phyloP scores from a whole-genome alignment of 208 protist genomes.

The Novymonas esmeraldas region DNA sequence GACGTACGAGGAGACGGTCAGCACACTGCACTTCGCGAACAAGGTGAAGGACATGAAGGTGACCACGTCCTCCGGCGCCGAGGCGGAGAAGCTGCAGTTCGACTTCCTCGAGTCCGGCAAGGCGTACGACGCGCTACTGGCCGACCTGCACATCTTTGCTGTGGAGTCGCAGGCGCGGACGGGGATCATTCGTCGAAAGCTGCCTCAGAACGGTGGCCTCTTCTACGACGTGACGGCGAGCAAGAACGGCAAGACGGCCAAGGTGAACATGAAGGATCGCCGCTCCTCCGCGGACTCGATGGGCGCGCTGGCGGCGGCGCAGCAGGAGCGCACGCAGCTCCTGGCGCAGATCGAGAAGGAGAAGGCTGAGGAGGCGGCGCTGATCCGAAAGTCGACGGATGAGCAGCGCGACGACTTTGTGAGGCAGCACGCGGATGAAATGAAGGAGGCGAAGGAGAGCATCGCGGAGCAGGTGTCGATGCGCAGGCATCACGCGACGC shows the following conservation, averaged over 20 bases:
- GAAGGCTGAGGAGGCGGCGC: conserved; percentile 33
- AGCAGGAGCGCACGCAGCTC: conserved; percentile 55
- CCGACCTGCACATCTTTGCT: conserved; percentile 79
- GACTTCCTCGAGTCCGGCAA: conserved; percentile 61
- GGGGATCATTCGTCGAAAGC: conserved; percentile 54
- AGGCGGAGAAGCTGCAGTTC: conserved; percentile 60
- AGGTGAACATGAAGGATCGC: conserved; percentile 45
- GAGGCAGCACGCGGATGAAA: conserved; percentile 31
- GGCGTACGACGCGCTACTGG: conserved; percentile 61
- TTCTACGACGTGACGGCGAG: conserved; percentile 57
- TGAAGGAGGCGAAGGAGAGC: conserved; percentile 48
- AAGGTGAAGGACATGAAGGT: conserved; percentile 91
- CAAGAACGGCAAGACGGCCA: conserved; percentile 40
- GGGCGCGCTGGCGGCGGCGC: conserved; percentile 44
- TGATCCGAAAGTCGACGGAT: conserved; percentile 24
- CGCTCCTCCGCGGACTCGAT: conserved; percentile 36
- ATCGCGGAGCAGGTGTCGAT: conserved; percentile 35
- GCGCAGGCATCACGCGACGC: conserved; percentile 25
- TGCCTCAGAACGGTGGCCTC: conserved; percentile 51
- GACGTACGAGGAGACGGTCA: conserved; percentile 86
- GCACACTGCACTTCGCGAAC: conserved; percentile 90
- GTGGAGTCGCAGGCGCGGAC: conserved; percentile 42
- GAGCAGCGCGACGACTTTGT: conserved; percentile 47
- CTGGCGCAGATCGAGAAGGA: conserved; percentile 45
- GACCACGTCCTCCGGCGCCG: conserved; percentile 38